Percentiles rank a stretch among this genome's conserved stretches.
Conservation (phyloP, 805 yeast genomes). For the Ogataea glucozyma region DNA sequence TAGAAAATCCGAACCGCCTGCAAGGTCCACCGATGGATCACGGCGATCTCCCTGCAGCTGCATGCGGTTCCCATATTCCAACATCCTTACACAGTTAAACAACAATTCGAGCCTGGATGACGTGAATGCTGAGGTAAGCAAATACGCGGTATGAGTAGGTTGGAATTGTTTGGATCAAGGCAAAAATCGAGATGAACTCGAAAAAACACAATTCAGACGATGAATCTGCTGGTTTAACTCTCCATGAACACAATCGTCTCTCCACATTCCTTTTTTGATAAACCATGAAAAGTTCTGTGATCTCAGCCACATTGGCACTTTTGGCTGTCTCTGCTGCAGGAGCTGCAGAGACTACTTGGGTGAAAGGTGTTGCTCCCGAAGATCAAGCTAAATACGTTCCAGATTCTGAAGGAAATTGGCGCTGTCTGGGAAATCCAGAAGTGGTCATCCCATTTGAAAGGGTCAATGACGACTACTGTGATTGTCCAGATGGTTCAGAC, state of each 20-base stretch:
- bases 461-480: constrained; percentile 88
- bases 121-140: too few relatives aligned
- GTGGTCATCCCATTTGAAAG: constrained; percentile 58
- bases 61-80: too few relatives aligned
- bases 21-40: too few relatives aligned
- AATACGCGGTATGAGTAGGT: too few relatives aligned
- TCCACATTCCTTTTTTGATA: not conserved
- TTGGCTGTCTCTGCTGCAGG: not conserved
- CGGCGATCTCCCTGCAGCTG: too few relatives aligned
- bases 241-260: not conserved
- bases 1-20: too few relatives aligned
- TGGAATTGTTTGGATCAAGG: too few relatives aligned
- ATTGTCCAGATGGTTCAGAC: constrained; percentile 97
- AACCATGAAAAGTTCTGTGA: not conserved
- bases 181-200: too few relatives aligned
- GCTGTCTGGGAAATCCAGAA: constrained; percentile 68
- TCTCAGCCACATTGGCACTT: constrained; percentile 5
- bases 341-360: constrained; percentile 1
- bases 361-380: constrained; percentile 41
- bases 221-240: not conserved
- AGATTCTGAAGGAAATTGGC: constrained; percentile 56
- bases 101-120: too few relatives aligned
- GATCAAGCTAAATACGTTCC: constrained; percentile 50
- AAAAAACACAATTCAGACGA: too few relatives aligned
- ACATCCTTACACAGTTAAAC: too few relatives aligned